Evolutionary conservation across 305 asterid genomes (phyloP), one percentile per base, ranked within the genome.

Genomic region (Petunia hybrid): DNA sequence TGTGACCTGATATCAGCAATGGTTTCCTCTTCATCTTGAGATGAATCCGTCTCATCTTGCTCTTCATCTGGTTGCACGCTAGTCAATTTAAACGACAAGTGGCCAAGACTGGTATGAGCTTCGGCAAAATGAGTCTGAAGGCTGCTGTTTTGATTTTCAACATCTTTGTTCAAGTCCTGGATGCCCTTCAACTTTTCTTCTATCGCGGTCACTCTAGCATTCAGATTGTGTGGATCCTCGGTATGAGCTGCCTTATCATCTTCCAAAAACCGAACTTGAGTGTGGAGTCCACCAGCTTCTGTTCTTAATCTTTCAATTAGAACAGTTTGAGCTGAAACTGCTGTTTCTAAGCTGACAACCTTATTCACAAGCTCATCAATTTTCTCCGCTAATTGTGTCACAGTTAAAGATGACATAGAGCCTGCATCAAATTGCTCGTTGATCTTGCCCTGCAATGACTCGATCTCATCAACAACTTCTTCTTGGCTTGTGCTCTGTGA

Each of bases 241-340:
- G 63, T 73, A 61, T 83, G 40, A 45, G 13, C 57, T 2, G 78
- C 83, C 75, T 83, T 85, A 16, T 87, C 87, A 7, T 84, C 88
- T 82, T 95, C 98, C 91, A 96, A 84, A 31, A 3, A 81, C 85
- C 55, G 81, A 66, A 89, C 86, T 83, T 91, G 92, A 4, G 74
- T 8, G 2, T 89, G 94, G 1, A 96, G 89, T 42, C 92, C 93
- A 70, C 88, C 91, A 0, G 91, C 88, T 68, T 94, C 98, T 2
- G 89, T 82, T 84, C 87, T 89, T 80, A 96, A 78, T 62, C 92
- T 90, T 82, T 88, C 88, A 3, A 96, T 90, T 3, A 91, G 92
- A 83, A 89, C 93, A 9, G 95, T 88, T 81, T 96, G 98, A 55
- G 98, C 87, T 13, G 97, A 89, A 0, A 96, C 95, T 0, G 92